These are phyloP conservation scores for Breynia disticha DNA, from an alignment of 441 rosid genomes.

Conservation along the genomic window DNA sequence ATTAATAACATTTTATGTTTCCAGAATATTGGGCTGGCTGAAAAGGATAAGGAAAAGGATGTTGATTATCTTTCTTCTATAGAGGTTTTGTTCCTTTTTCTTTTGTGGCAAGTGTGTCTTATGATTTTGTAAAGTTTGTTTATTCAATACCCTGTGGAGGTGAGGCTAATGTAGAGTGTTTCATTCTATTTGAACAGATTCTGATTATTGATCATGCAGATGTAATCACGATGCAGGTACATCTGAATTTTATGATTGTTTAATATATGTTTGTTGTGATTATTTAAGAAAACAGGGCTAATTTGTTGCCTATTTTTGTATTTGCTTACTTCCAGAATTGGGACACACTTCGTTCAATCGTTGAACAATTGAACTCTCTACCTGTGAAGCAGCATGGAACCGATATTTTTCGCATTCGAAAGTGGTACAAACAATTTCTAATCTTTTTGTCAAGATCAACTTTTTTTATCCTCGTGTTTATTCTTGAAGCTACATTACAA, in stretches of 20 bases:
- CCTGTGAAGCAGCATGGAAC: conserved; percentile 83
- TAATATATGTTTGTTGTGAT: conserved; percentile 4
- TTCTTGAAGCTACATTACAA: no score
- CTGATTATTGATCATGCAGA: conserved; percentile 91
- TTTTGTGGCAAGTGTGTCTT: conserved; percentile 5
- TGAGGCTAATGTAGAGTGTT: conserved; percentile 14
- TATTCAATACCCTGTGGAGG: conserved; percentile 6
- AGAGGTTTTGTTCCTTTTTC: conserved; percentile 42
- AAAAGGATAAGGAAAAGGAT: conserved; percentile 54
- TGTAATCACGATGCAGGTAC: conserved; percentile 90
- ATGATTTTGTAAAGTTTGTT: not conserved
- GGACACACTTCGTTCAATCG: conserved; percentile 51
- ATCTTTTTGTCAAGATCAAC: not conserved
- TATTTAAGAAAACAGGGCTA: conserved; percentile 7
- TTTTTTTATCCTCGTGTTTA: conserved; percentile 1
- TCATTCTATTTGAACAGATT: conserved; percentile 44
- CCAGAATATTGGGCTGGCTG: conserved; percentile 72
- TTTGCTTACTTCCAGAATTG: conserved; percentile 59
- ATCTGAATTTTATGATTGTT: not conserved
- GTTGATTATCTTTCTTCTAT: conserved; percentile 88
- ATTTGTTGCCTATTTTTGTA: not conserved
- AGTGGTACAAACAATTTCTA: conserved; percentile 33
- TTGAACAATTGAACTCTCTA: conserved; percentile 53
- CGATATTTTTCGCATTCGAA: conserved; percentile 86
- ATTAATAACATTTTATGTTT: conserved; percentile 11